Percentiles rank a stretch among this genome's conserved stretches.
Evolutionary conservation across 192 early-diverging fungal genomes (phyloP).

Genomic region (Phlyctochytrium arcticum): DNA sequence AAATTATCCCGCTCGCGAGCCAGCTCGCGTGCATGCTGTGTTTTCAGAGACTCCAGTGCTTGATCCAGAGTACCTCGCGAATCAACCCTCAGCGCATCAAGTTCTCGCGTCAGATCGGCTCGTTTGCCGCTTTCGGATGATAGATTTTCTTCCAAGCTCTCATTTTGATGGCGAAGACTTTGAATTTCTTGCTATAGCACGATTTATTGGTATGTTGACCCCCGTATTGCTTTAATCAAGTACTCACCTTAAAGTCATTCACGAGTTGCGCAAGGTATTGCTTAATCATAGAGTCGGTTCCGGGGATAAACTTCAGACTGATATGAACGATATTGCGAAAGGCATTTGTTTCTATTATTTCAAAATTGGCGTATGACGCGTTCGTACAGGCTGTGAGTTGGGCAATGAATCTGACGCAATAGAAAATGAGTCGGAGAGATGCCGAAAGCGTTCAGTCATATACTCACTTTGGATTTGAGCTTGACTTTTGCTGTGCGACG

Average conservation of each 20-base stretch:
- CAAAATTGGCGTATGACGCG: conserved; percentile 22
- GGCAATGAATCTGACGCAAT: conserved; percentile 46
- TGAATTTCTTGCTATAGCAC: too few relatives aligned
- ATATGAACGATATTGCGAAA: conserved; percentile 56
- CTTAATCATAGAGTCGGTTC: conserved; percentile 47
- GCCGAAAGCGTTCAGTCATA: neutral
- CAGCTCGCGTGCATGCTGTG: conserved; percentile 30
- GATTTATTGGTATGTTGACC: too few relatives aligned
- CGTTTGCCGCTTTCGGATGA: too few relatives aligned
- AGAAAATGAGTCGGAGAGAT: neutral
- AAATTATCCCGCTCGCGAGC: conserved; percentile 30
- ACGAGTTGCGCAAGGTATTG: conserved; percentile 46
- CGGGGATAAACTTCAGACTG: conserved; percentile 39
- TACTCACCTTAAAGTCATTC: conserved; percentile 42
- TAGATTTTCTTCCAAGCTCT: neutral
- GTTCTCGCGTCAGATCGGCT: too few relatives aligned
- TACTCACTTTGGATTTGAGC: conserved; percentile 35
- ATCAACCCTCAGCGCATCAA: too few relatives aligned
- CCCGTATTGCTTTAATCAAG: too few relatives aligned
- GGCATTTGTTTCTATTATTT: conserved; percentile 51
- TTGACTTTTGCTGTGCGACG: conserved; percentile 40
- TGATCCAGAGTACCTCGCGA: too few relatives aligned
- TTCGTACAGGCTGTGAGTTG: conserved; percentile 23
- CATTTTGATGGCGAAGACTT: neutral
- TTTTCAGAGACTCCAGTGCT: too few relatives aligned